Evolutionary conservation across 2,329 filamentous ascomycete species (phyloP).

Genomic region (Botrytis aclada): DNA sequence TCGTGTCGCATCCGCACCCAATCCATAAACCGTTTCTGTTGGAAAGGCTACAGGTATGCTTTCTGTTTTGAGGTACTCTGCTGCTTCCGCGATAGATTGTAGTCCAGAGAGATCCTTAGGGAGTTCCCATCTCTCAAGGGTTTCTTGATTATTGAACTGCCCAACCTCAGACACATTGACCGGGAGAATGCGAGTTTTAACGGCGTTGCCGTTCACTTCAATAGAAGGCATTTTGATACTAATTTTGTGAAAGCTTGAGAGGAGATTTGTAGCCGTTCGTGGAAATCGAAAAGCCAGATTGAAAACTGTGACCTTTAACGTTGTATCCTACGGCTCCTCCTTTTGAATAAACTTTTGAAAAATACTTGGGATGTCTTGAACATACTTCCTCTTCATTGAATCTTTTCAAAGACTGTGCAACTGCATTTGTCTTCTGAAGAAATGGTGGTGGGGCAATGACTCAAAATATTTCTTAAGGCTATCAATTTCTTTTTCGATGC

Average conservation of each 20-base stretch:
- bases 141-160: conserved; percentile 28
- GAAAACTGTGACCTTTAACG: conserved; percentile 23
- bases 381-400: conserved; percentile 28
- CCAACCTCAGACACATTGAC: conserved; percentile 29
- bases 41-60: conserved; percentile 81
- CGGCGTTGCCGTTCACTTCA: conserved; percentile 19
- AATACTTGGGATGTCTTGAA: conserved; percentile 22
- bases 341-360: conserved; percentile 30
- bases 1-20: conserved; percentile 93
- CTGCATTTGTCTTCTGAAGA: conserved; percentile 7
- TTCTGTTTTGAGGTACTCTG: conserved; percentile 28
- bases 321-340: conserved; percentile 34
- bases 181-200: conserved; percentile 31
- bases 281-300: conserved; percentile 27
- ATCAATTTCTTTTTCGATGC: conserved; percentile 2
- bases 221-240: conserved; percentile 28
- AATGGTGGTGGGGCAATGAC: conserved; percentile 12
- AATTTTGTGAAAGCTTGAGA: conserved; percentile 18
- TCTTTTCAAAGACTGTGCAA: conserved; percentile 1
- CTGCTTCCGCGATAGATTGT: conserved; percentile 32
- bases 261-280: conserved; percentile 19
- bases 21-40: conserved; percentile 94
- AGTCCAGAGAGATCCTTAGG: conserved; percentile 22
- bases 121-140: conserved; percentile 34
- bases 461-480: conserved; percentile 12